phyloP scores from a whole-genome alignment of 1,284 basidiomycete species.

The Rhodotorula sp. region DNA sequence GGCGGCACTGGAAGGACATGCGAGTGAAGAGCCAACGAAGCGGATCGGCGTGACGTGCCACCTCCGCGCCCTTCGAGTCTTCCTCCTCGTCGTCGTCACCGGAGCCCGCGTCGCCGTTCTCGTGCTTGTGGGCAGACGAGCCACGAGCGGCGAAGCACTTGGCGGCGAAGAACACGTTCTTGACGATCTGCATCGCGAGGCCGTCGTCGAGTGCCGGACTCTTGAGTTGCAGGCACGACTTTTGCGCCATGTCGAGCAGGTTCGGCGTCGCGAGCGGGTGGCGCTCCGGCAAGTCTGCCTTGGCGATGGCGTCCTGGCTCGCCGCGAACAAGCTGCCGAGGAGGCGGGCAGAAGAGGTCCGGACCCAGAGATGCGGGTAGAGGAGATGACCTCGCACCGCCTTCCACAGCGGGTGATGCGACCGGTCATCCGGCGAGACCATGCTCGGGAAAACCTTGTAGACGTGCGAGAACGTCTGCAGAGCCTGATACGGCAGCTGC shows the following conservation, averaged over 20 bases:
- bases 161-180: constrained; percentile 87
- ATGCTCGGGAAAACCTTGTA: constrained; percentile 61
- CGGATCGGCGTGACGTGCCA: constrained; percentile 56
- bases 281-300: constrained; percentile 48
- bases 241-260: constrained; percentile 71
- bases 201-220: constrained; percentile 75
- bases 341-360: constrained; percentile 73
- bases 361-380: constrained; percentile 94
- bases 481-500: constrained; percentile 78
- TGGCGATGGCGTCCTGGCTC: constrained; percentile 54
- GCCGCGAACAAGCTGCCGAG: constrained; percentile 68
- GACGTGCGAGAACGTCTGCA: constrained; percentile 66
- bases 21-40: constrained; percentile 92
- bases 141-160: constrained; percentile 64
- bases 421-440: constrained; percentile 41
- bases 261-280: constrained; percentile 58
- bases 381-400: constrained; percentile 66
- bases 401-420: constrained; percentile 57
- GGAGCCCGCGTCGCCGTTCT: constrained; percentile 41
- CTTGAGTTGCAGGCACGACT: constrained; percentile 75
- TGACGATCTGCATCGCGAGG: constrained; percentile 81
- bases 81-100: constrained; percentile 39
- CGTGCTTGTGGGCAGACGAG: background rate
- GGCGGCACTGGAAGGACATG: constrained; percentile 76
- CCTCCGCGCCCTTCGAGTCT: constrained; percentile 43